These are phyloP conservation scores for Metschnikowia chrysomelidarum DNA, from an alignment of 805 yeast genomes.

Conservation along the genomic window DNA sequence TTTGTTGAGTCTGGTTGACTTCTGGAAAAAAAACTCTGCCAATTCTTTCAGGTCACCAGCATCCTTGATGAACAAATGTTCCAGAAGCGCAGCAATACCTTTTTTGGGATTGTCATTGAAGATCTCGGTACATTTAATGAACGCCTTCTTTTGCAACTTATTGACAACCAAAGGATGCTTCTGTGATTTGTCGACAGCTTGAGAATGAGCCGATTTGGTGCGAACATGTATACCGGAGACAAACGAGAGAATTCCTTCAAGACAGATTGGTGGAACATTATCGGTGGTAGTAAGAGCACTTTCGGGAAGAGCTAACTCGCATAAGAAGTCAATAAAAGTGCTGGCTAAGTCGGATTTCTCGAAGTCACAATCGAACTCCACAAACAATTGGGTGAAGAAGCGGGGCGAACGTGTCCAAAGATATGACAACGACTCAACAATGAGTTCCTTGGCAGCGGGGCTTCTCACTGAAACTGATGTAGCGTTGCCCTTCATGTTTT, in stretches of 20 bases:
- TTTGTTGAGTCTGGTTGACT: conserved; percentile 82
- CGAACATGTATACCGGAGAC: conserved; percentile 60
- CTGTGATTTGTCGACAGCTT: not conserved
- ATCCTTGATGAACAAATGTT: conserved; percentile 58
- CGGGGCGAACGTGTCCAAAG: conserved; percentile 79
- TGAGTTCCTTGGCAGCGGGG: conserved; percentile 66
- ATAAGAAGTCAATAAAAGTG: conserved; percentile 63
- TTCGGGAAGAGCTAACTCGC: conserved; percentile 81
- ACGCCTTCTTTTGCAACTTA: conserved; percentile 63
- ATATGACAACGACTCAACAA: conserved; percentile 80
- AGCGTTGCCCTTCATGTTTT: conserved; percentile 16
- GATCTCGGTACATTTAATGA: conserved; percentile 67
- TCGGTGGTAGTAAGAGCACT: conserved; percentile 77
- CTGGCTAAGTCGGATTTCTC: conserved; percentile 78
- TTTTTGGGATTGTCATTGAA: conserved; percentile 78
- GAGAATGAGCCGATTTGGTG: conserved; percentile 26
- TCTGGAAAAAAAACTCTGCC: conserved; percentile 72
- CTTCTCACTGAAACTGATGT: conserved; percentile 24
- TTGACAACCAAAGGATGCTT: conserved; percentile 39
- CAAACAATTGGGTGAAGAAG: conserved; percentile 72
- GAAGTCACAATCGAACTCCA: conserved; percentile 86
- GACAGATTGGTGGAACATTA: conserved; percentile 88
- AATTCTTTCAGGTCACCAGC: conserved; percentile 54
- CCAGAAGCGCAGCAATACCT: conserved; percentile 67
- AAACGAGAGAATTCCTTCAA: conserved; percentile 79